phyloP scores from a whole-genome alignment of 202 grass and related monocot genomes.

The Elaeis oleifera region DNA sequence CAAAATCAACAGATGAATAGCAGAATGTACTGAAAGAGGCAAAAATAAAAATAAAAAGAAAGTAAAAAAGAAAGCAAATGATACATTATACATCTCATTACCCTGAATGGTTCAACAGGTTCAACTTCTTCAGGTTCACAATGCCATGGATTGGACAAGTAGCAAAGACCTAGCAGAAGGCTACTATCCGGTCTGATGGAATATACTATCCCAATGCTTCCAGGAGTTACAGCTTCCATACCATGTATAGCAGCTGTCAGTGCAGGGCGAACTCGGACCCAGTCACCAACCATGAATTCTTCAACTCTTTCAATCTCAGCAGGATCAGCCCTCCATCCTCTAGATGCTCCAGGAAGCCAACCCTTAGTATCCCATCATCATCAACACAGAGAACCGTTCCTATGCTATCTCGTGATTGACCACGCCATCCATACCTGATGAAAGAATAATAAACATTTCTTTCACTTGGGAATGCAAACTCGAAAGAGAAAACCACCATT shows the following conservation, averaged over 20 bases:
- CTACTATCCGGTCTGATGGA: slow-evolving; percentile 98
- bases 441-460: slow-evolving; percentile 26
- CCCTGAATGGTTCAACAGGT: slow-evolving; percentile 92
- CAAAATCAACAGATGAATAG: slow-evolving; percentile 27
- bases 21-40: background rate
- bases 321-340: slow-evolving; percentile 99
- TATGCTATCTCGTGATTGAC: slow-evolving; percentile 89
- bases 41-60: background rate
- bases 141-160: slow-evolving; percentile 78
- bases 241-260: slow-evolving; percentile 77
- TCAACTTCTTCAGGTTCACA: slow-evolving; percentile 99
- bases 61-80: background rate
- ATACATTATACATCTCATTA: slow-evolving; percentile 23
- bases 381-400: slow-evolving; percentile 97
- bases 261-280: slow-evolving; percentile 76
- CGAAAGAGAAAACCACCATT: too few species aligned
- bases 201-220: slow-evolving; percentile 89
- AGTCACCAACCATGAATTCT: slow-evolving; percentile 92
- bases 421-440: slow-evolving; percentile 91
- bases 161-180: slow-evolving; percentile 86
- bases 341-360: slow-evolving; percentile 97
- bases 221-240: slow-evolving; percentile 86
- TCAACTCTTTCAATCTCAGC: slow-evolving; percentile 98
- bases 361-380: slow-evolving; percentile 93
- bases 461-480: background rate